phyloP scores from a whole-genome alignment of 257 asterid genomes.

The Solanum chiquidenum region DNA sequence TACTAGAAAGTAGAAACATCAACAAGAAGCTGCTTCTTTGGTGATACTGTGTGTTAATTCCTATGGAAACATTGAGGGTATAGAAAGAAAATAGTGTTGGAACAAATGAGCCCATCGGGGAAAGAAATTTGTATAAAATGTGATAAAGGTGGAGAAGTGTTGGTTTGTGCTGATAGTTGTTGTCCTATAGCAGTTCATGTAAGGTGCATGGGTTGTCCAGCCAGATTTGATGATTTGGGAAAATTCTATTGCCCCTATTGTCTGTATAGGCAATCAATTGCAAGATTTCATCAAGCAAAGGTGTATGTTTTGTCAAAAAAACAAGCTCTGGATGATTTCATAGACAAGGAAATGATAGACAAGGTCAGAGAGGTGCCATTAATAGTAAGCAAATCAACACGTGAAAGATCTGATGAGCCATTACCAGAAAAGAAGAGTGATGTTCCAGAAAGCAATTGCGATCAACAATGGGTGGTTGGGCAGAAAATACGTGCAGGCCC shows the following conservation, averaged over 20 bases:
- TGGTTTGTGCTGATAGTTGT: slow-evolving; percentile 45
- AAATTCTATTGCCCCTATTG: slow-evolving; percentile 80
- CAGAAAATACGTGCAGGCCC: slow-evolving; percentile 1
- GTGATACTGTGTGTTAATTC: background rate
- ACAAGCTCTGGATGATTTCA: slow-evolving; percentile 48
- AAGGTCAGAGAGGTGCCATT: slow-evolving; percentile 13
- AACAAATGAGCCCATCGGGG: slow-evolving; percentile 39
- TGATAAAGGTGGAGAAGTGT: slow-evolving; percentile 43
- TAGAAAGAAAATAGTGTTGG: slow-evolving; percentile 1
- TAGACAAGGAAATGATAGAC: slow-evolving; percentile 18
- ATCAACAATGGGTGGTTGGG: slow-evolving; percentile 2
- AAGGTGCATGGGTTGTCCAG: slow-evolving; percentile 48
- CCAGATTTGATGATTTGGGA: slow-evolving; percentile 37
- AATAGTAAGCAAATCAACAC: slow-evolving; percentile 5
- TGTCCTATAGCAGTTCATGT: slow-evolving; percentile 69
- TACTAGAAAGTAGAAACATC: background rate
- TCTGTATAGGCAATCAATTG: slow-evolving; percentile 35
- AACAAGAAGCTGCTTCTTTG: background rate
- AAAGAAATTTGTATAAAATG: slow-evolving; percentile 57
- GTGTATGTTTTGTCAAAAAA: slow-evolving; percentile 40
- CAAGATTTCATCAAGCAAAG: slow-evolving; percentile 35
- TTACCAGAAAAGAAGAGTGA: background rate
- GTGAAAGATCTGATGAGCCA: background rate
- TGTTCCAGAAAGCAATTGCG: background rate
- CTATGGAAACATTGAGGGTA: background rate